A percentile compares a stretch with the other conserved stretches of the same genome.
Evolutionary conservation across 1,284 basidiomycete genomes (phyloP).

Genomic region (Cystobasidium pallidum): DNA sequence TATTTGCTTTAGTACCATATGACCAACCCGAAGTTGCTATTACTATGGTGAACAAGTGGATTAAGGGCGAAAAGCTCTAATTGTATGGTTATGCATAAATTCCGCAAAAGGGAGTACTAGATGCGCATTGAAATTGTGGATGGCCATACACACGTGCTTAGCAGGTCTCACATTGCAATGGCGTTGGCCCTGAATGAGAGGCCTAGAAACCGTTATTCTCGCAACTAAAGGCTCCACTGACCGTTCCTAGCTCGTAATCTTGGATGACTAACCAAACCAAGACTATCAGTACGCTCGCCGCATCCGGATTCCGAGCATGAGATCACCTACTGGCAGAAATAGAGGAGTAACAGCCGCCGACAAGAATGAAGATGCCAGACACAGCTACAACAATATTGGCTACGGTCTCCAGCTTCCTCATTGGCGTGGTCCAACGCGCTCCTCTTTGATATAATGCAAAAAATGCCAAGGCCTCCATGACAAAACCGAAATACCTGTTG

Average conservation of each 20-base stretch:
- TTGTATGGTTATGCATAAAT: background rate
- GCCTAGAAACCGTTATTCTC: slow-evolving; percentile 37
- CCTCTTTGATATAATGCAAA: slow-evolving; percentile 30
- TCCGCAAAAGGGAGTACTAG: background rate
- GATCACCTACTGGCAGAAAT: slow-evolving; percentile 34
- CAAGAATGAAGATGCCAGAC: slow-evolving; percentile 33
- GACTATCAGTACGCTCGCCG: background rate
- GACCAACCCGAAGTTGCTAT: slow-evolving; percentile 53
- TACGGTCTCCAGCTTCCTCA: slow-evolving; percentile 26
- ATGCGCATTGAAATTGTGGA: background rate
- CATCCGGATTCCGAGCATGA: background rate
- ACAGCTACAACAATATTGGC: slow-evolving; percentile 24
- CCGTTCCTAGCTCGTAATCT: slow-evolving; percentile 32
- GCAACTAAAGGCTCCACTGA: slow-evolving; percentile 42
- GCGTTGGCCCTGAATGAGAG: background rate
- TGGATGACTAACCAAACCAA: slow-evolving; percentile 7
- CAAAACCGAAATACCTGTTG: slow-evolving; percentile 24
- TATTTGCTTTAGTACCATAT: slow-evolving; percentile 46
- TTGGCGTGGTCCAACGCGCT: slow-evolving; percentile 19
- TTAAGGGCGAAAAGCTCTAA: slow-evolving; percentile 11
- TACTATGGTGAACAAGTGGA: slow-evolving; percentile 52
- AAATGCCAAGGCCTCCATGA: slow-evolving; percentile 34
- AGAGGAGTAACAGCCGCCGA: slow-evolving; percentile 29
- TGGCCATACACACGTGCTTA: too few species aligned
- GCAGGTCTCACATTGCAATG: too few species aligned